A percentile compares a stretch with the other conserved stretches of the same genome.
These are phyloP conservation scores for Komagataella kurtzmanii DNA, from an alignment of 805 yeast species.

Conservation along the genomic window DNA sequence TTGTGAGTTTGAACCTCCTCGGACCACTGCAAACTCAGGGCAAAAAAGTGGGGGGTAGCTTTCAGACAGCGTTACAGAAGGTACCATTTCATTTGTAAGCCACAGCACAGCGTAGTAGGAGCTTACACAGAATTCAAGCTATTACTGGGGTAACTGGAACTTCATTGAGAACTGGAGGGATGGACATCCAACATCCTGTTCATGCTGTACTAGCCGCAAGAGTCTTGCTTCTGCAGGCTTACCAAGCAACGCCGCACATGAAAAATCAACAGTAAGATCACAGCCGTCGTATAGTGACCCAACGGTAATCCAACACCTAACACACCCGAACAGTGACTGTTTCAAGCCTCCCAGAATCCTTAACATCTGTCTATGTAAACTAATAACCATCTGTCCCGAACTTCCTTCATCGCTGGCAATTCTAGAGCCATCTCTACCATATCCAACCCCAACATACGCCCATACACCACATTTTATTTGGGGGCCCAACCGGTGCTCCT, in stretches of 20 bases:
- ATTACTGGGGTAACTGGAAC: no score
- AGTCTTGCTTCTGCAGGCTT: not conserved
- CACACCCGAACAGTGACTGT: not conserved
- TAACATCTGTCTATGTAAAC: not conserved
- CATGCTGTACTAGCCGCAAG: not conserved
- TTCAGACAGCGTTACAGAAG: no score
- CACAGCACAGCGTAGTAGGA: no score
- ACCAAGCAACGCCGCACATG: not conserved
- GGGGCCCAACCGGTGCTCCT: not conserved
- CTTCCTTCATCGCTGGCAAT: not conserved
- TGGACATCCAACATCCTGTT: not conserved
- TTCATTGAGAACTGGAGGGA: no score
- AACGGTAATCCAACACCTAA: not conserved
- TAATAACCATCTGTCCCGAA: not conserved
- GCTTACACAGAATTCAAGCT: no score
- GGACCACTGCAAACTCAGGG: not conserved
- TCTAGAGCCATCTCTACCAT: not conserved
- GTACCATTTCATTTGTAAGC: no score
- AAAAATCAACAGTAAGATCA: not conserved
- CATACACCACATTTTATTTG: not conserved
- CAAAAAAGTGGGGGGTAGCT: no score
- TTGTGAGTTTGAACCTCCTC: not conserved
- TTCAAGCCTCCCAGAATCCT: not conserved
- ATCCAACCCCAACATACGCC: not conserved
- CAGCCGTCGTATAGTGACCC: not conserved